Conservation (phyloP, 2,329 filamentous ascomycete genomes). For the Leptographium galeiforme region DNA sequence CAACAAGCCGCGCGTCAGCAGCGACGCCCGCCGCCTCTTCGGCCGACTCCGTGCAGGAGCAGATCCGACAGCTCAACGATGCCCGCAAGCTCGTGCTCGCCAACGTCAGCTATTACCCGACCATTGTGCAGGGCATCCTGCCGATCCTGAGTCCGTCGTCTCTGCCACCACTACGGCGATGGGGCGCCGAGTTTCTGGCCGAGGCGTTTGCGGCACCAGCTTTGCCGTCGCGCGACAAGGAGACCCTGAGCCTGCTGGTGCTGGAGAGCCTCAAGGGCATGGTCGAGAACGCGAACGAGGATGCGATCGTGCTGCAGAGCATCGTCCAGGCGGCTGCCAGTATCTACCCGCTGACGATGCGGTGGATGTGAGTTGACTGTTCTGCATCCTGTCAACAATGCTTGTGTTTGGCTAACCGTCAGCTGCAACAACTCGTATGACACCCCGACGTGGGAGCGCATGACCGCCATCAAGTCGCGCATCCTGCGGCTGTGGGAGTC, state of each 20-base stretch:
- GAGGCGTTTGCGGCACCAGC: slow-evolving; percentile 93
- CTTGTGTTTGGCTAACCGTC: slow-evolving; percentile 15
- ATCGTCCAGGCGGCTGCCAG: slow-evolving; percentile 81
- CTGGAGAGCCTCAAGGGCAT: slow-evolving; percentile 62
- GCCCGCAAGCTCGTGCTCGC: slow-evolving; percentile 80
- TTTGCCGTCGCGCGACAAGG: slow-evolving; percentile 65
- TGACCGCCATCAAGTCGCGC: slow-evolving; percentile 76
- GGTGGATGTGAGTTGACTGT: slow-evolving; percentile 69
- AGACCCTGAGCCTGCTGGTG: slow-evolving; percentile 61
- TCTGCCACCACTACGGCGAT: slow-evolving; percentile 73
- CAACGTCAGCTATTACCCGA: slow-evolving; percentile 78
- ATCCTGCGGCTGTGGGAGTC: slow-evolving; percentile 83
- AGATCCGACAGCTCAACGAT: slow-evolving; percentile 77
- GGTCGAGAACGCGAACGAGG: slow-evolving; percentile 59
- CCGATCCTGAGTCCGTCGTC: slow-evolving; percentile 71
- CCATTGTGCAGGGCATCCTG: slow-evolving; percentile 85
- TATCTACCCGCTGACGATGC: slow-evolving; percentile 82
- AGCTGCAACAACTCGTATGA: slow-evolving; percentile 84
- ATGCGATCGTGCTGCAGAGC: slow-evolving; percentile 69
- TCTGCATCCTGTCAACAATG: background rate
- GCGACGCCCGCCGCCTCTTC: background rate
- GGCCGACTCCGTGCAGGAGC: slow-evolving; percentile 46
- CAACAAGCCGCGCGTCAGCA: background rate
- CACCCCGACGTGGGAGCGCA: slow-evolving; percentile 69
- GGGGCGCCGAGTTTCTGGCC: slow-evolving; percentile 90